Conservation (phyloP, 441 rosid species). For the Iberis amara region DNA sequence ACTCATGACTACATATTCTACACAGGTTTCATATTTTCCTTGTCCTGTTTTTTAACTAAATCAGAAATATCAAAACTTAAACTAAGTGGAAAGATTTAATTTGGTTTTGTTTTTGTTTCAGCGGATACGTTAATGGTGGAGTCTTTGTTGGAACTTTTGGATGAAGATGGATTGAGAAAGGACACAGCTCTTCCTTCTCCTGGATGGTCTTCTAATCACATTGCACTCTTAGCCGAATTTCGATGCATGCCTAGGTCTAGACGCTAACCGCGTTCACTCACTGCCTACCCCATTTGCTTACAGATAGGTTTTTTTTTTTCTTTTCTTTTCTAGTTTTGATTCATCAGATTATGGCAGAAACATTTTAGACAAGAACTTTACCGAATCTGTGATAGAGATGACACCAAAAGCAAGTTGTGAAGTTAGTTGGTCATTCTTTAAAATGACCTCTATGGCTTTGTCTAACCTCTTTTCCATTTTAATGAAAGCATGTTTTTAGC, state of each 20-base stretch:
- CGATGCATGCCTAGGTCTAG: slow-evolving; percentile 89
- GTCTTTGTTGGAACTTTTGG: slow-evolving; percentile 85
- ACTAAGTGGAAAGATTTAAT: slow-evolving; percentile 1
- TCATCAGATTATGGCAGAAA: slow-evolving; percentile 8
- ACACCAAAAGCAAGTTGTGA: slow-evolving; percentile 8
- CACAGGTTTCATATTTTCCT: slow-evolving; percentile 49
- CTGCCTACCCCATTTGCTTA: slow-evolving; percentile 23
- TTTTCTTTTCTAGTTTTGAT: not conserved
- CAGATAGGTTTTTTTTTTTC: slow-evolving; percentile 24
- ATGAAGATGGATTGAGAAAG: slow-evolving; percentile 96
- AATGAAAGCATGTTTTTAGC: slow-evolving; percentile 6
- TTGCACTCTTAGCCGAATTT: slow-evolving; percentile 95
- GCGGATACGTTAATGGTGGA: slow-evolving; percentile 96
- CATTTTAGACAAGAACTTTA: slow-evolving; percentile 25
- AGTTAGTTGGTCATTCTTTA: slow-evolving; percentile 25
- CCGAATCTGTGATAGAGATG: slow-evolving; percentile 24
- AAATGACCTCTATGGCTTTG: slow-evolving; percentile 25
- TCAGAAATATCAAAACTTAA: not conserved
- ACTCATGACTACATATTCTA: slow-evolving; percentile 97
- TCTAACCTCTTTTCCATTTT: slow-evolving; percentile 17
- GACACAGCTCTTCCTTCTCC: slow-evolving; percentile 99
- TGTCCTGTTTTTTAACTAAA: not conserved
- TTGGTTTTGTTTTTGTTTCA: slow-evolving; percentile 30
- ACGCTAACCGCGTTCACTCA: slow-evolving; percentile 46
- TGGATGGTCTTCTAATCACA: slow-evolving; percentile 99